Percentiles rank a stretch among this genome's conserved stretches.
Conservation (phyloP, 495 filamentous ascomycete genomes). For the Astrothelium macrocarpum region DNA sequence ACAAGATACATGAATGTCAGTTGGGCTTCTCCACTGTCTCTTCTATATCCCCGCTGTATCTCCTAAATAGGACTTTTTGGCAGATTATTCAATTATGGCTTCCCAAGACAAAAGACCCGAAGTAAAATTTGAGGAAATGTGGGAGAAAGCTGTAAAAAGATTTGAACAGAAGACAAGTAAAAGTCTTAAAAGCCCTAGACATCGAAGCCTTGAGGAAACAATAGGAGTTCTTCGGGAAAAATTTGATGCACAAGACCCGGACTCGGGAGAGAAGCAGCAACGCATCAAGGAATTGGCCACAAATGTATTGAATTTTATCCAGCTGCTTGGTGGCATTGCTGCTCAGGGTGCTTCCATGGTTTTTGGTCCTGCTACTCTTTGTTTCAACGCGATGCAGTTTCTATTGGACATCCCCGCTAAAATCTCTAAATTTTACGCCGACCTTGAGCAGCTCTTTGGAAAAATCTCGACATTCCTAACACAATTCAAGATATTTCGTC, state of each 20-base stretch:
- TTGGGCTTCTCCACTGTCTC: background rate
- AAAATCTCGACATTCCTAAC: background rate
- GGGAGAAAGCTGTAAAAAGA: background rate
- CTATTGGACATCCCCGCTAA: background rate
- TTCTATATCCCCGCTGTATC: background rate
- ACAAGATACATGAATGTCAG: background rate
- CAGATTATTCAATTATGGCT: background rate
- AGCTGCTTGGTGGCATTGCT: background rate
- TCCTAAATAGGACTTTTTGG: background rate
- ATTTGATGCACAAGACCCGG: background rate
- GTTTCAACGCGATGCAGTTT: background rate
- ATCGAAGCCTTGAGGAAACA: background rate
- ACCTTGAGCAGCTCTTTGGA: background rate
- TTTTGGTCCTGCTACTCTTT: background rate
- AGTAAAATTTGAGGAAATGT: background rate
- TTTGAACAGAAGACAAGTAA: background rate
- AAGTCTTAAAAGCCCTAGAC: background rate
- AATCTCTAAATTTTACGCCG: background rate
- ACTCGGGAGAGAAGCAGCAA: background rate
- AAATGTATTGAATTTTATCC: background rate
- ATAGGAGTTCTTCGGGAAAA: background rate
- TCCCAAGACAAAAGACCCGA: background rate
- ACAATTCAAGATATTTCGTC: background rate
- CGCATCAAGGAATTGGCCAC: slow-evolving; percentile 2
- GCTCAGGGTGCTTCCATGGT: background rate